Conservation (phyloP, 129 eudicot species). For the Flaveria robusta region DNA sequence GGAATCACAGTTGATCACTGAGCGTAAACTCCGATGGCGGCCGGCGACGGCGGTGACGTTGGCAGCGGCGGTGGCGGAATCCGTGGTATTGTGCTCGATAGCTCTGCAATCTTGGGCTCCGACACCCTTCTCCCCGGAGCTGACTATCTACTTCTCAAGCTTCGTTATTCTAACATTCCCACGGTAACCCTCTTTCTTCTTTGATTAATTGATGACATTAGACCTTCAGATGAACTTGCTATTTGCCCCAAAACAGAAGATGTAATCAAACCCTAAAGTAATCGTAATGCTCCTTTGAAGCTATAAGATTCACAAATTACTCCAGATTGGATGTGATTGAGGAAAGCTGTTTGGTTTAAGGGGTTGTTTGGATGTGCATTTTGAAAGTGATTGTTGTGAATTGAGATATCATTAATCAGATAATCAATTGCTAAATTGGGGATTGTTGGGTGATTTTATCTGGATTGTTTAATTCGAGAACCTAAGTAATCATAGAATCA, state of each 20-base stretch:
- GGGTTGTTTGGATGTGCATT: background rate
- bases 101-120: slow-evolving; percentile 48
- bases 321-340: no score
- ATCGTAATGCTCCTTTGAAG: background rate
- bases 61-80: slow-evolving; percentile 21
- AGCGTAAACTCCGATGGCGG: background rate
- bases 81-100: slow-evolving; percentile 59
- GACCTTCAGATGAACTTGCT: background rate
- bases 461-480: background rate
- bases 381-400: background rate
- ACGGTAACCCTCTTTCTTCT: slow-evolving; percentile 38
- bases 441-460: background rate
- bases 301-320: no score
- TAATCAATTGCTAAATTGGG: background rate
- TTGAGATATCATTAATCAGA: background rate
- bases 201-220: background rate
- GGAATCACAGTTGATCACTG: background rate
- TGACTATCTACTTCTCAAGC: slow-evolving; percentile 58
- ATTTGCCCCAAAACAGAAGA: background rate
- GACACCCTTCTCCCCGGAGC: slow-evolving; percentile 46
- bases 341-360: no score
- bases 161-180: slow-evolving; percentile 75
- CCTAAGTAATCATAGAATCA: background rate
- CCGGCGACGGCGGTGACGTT: no score
- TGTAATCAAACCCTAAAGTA: background rate